Evolutionary conservation across 2,329 filamentous ascomycete species (phyloP).

Genomic region (Teratosphaeria pseudoeucalypti): DNA sequence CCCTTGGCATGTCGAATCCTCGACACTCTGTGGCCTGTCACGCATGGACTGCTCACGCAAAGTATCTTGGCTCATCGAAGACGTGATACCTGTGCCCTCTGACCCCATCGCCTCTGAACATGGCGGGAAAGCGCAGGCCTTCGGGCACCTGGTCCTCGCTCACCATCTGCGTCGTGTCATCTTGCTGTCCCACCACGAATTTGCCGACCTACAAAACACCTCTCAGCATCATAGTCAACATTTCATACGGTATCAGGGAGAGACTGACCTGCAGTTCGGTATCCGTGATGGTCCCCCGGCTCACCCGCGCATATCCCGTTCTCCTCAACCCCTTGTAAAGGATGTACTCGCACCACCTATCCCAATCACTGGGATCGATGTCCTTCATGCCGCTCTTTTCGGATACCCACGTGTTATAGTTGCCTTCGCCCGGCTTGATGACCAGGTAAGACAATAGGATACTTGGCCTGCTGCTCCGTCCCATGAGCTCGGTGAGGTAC

Average conservation of each 20-base stretch:
- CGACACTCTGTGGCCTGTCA: too few species aligned
- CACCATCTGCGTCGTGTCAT: constrained; percentile 55
- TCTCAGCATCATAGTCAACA: neutral
- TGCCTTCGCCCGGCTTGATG: constrained; percentile 78
- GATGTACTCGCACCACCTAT: constrained; percentile 98
- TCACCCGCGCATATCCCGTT: constrained; percentile 81
- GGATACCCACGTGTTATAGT: constrained; percentile 94
- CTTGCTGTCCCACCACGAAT: constrained; percentile 69
- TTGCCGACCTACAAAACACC: constrained; percentile 57
- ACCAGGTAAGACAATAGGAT: constrained; percentile 89
- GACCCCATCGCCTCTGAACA: constrained; percentile 79
- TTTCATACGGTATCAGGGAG: neutral
- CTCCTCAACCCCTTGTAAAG: constrained; percentile 81
- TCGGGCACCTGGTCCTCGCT: constrained; percentile 64
- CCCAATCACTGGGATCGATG: constrained; percentile 86
- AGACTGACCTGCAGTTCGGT: constrained; percentile 75
- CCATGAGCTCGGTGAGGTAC: constrained; percentile 85
- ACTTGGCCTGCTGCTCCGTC: constrained; percentile 63
- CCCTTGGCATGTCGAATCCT: too few species aligned
- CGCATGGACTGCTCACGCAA: constrained; percentile 11
- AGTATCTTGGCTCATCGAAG: constrained; percentile 79
- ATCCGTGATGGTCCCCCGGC: constrained; percentile 84
- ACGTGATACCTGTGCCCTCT: constrained; percentile 89
- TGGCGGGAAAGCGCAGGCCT: constrained; percentile 69
- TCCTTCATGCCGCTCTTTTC: constrained; percentile 84